Percentiles rank a stretch among this genome's conserved stretches.
Evolutionary conservation across 2,329 filamentous ascomycete genomes (phyloP).

Genomic region (Blastomyces emzantsi): DNA sequence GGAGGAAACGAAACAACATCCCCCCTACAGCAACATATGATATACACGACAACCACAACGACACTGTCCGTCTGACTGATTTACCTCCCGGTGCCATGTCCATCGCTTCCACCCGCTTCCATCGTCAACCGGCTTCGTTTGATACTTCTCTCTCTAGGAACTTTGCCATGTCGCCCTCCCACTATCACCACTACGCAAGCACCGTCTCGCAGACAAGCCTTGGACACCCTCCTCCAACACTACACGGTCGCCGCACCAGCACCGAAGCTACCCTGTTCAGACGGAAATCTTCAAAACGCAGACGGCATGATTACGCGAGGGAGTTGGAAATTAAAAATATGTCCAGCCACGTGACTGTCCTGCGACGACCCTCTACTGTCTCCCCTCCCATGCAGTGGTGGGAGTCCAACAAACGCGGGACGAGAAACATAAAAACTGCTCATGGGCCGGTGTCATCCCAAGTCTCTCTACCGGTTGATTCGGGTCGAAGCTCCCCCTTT

Average conservation of each 20-base stretch:
- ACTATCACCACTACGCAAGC: slow-evolving; percentile 6
- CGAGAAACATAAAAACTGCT: slow-evolving; percentile 39
- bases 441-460: not conserved
- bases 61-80: slow-evolving; percentile 11
- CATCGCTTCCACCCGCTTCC: slow-evolving; percentile 9
- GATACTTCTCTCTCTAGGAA: slow-evolving; percentile 17
- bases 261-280: slow-evolving; percentile 50
- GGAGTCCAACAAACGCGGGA: slow-evolving; percentile 53
- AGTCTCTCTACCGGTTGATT: not conserved
- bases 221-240: slow-evolving; percentile 38
- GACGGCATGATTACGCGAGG: slow-evolving; percentile 63
- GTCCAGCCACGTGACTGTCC: slow-evolving; percentile 57
- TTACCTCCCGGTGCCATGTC: slow-evolving; percentile 10
- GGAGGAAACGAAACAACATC: slow-evolving; percentile 23
- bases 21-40: not conserved
- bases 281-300: slow-evolving; percentile 67
- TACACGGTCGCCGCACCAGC: slow-evolving; percentile 50
- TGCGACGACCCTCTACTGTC: slow-evolving; percentile 48
- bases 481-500: slow-evolving; percentile 49
- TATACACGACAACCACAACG: slow-evolving; percentile 12
- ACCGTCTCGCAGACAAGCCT: slow-evolving; percentile 30
- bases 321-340: slow-evolving; percentile 86
- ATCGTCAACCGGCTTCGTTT: slow-evolving; percentile 19
- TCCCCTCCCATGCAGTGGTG: slow-evolving; percentile 50
- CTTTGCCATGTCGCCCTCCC: slow-evolving; percentile 11